Evolutionary conservation across 1,284 basidiomycete genomes (phyloP).

Genomic region (Agaricales sp.): DNA sequence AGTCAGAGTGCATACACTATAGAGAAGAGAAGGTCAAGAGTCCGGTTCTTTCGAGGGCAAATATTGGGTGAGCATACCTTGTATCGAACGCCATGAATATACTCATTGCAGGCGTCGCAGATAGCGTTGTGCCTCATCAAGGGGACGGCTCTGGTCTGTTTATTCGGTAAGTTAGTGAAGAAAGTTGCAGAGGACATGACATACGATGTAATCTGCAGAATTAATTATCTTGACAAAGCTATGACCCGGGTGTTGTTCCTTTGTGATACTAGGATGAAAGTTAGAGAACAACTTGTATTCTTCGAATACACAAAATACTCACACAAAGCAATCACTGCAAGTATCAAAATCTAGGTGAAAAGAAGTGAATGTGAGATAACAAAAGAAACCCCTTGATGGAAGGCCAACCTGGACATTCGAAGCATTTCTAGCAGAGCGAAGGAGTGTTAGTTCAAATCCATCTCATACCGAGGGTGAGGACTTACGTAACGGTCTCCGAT

Average conservation of each 20-base stretch:
- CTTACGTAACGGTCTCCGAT: conserved; percentile 58
- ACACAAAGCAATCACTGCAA: conserved; percentile 61
- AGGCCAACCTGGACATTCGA: conserved; percentile 41
- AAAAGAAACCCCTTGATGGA: neutral
- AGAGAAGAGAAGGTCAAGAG: neutral
- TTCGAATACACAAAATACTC: conserved; percentile 13
- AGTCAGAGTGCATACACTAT: conserved; percentile 74
- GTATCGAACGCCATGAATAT: conserved; percentile 56
- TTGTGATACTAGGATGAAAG: neutral
- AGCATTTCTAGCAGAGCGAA: conserved; percentile 45
- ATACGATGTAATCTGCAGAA: conserved; percentile 46
- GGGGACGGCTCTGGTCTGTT: conserved; percentile 4
- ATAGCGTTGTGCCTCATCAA: conserved; percentile 32
- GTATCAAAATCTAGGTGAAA: conserved; percentile 52
- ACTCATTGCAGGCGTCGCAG: conserved; percentile 45
- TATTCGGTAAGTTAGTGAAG: neutral
- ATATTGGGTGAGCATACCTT: conserved; percentile 38
- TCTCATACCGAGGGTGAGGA: conserved; percentile 14
- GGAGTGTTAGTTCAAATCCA: too few relatives aligned
- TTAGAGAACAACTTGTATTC: too few relatives aligned
- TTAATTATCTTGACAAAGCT: conserved; percentile 61
- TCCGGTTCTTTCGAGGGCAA: conserved; percentile 8
- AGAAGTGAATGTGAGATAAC: neutral
- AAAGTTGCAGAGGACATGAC: neutral
- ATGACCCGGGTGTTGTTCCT: conserved; percentile 69